These are phyloP conservation scores for Fusarium cyanostomum DNA, from an alignment of 2,329 filamentous ascomycete genomes.

Conservation along the genomic window DNA sequence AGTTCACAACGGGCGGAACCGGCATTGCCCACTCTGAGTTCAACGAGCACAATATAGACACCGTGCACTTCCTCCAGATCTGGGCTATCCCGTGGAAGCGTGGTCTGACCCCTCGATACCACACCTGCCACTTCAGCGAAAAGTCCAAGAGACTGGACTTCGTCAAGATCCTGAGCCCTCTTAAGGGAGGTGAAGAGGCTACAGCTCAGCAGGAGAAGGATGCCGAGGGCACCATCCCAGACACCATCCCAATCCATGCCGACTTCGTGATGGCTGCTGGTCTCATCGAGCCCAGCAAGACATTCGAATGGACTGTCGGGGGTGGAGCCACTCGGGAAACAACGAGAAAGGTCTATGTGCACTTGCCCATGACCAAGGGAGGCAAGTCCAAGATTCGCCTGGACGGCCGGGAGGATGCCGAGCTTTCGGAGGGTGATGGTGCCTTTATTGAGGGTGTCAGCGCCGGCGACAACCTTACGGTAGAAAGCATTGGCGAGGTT, in stretches of 20 bases:
- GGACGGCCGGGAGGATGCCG: slow-evolving; percentile 71
- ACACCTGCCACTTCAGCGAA: slow-evolving; percentile 77
- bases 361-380: slow-evolving; percentile 81
- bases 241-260: slow-evolving; percentile 84
- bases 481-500: slow-evolving; percentile 74
- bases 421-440: slow-evolving; percentile 80
- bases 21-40: slow-evolving; percentile 83
- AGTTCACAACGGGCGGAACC: slow-evolving; percentile 89
- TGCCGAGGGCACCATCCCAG: slow-evolving; percentile 67
- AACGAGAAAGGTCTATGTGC: slow-evolving; percentile 80
- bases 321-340: slow-evolving; percentile 60
- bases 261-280: slow-evolving; percentile 86
- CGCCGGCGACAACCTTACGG: slow-evolving; percentile 69
- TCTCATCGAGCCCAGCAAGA: slow-evolving; percentile 71
- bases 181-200: slow-evolving; percentile 72
- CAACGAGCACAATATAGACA: slow-evolving; percentile 76
- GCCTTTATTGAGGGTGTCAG: slow-evolving; percentile 75
- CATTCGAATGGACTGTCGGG: slow-evolving; percentile 78
- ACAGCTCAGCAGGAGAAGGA: slow-evolving; percentile 69
- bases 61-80: slow-evolving; percentile 88
- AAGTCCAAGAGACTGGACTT: slow-evolving; percentile 76
- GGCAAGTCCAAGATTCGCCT: slow-evolving; percentile 77
- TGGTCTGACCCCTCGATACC: slow-evolving; percentile 78
- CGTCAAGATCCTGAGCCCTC: slow-evolving; percentile 78
- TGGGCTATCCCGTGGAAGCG: slow-evolving; percentile 84